Conservation (phyloP, 306 rosid species). For the Datisca glomerata region DNA sequence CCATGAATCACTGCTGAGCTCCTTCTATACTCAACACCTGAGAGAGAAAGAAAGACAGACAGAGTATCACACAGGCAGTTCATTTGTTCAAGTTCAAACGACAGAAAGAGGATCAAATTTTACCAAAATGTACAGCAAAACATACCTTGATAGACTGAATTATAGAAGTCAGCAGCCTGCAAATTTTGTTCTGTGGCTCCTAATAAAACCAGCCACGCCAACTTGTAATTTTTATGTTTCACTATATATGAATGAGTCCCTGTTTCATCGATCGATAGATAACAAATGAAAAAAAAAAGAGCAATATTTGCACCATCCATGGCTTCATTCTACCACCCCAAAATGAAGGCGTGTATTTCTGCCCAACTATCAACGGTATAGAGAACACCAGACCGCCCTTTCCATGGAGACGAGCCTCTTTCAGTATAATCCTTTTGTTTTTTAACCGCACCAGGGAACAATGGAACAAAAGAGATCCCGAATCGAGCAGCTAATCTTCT, state of each 20-base stretch:
- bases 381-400: conserved; percentile 68
- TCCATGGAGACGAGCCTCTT: conserved; percentile 53
- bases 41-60: conserved; percentile 7
- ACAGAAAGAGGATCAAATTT: background rate
- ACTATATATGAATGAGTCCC: conserved; percentile 30
- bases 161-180: conserved; percentile 57
- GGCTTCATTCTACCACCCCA: conserved; percentile 61
- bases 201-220: conserved; percentile 28
- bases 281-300: conserved; percentile 21
- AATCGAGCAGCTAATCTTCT: conserved; percentile 55
- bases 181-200: conserved; percentile 29
- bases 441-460: conserved; percentile 60
- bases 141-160: conserved; percentile 10
- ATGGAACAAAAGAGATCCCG: conserved; percentile 75
- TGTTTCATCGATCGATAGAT: conserved; percentile 25
- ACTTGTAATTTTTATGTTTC: conserved; percentile 39
- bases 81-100: too few species aligned
- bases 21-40: conserved; percentile 34
- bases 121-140: background rate
- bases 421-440: conserved; percentile 53
- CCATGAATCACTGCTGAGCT: conserved; percentile 23
- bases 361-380: conserved; percentile 90
- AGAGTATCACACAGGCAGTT: conserved; percentile 22
- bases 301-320: background rate
- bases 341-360: conserved; percentile 90